These are phyloP conservation scores for Mrakiaceae sp. DNA, from an alignment of 1,284 basidiomycete species.

Conservation along the genomic window DNA sequence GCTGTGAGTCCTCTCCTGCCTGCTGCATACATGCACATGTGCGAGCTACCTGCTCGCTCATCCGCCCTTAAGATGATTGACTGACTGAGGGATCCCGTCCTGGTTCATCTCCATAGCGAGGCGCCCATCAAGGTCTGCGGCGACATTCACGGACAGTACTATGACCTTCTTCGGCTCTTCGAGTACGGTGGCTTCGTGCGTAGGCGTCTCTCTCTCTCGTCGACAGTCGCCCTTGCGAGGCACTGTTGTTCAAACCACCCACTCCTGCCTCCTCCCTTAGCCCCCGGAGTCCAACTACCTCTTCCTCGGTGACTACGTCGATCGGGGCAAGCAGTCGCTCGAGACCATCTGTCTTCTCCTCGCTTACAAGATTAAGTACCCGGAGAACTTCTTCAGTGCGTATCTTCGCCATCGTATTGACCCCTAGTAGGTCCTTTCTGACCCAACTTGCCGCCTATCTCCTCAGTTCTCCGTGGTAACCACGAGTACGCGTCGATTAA, in stretches of 20 bases:
- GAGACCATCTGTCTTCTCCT: constrained; percentile 47
- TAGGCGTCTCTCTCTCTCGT: background rate
- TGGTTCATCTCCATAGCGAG: constrained; percentile 25
- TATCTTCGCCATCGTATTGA: background rate
- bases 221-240: background rate
- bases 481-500: constrained; percentile 51
- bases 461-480: constrained; percentile 71
- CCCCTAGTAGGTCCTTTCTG: constrained; percentile 28
- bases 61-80: too few species aligned
- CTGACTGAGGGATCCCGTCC: background rate
- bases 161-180: constrained; percentile 48
- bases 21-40: too few species aligned
- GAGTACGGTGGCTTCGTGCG: constrained; percentile 46
- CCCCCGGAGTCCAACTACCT: constrained; percentile 52
- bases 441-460: constrained; percentile 95
- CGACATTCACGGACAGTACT: constrained; percentile 42
- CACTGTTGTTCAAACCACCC: background rate
- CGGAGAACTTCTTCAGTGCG: constrained; percentile 46
- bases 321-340: constrained; percentile 49
- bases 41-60: too few species aligned
- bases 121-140: constrained; percentile 55
- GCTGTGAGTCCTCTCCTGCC: constrained; percentile 24
- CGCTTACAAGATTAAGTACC: constrained; percentile 49
- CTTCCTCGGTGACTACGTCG: constrained; percentile 52
- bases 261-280: background rate